A percentile compares a stretch with the other conserved stretches of the same genome.
Conservation (phyloP, 192 early-diverging fungal genomes). For the Dissophora ornata region DNA sequence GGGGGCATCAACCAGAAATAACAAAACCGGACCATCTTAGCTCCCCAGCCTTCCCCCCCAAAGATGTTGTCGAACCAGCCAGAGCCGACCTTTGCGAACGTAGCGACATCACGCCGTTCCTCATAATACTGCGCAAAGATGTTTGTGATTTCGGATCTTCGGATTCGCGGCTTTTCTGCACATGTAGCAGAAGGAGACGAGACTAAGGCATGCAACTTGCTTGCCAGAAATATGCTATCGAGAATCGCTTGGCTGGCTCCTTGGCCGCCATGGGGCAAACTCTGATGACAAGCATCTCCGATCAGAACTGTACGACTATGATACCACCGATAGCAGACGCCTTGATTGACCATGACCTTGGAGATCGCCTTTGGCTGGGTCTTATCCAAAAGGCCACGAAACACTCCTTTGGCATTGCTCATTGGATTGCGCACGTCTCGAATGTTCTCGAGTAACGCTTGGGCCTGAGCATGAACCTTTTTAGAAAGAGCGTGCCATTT, state of each 20-base stretch:
- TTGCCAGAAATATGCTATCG: neutral
- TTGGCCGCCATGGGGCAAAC: conserved; percentile 10
- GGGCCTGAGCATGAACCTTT: conserved; percentile 1
- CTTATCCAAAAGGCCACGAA: conserved; percentile 12
- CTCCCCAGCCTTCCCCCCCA: neutral
- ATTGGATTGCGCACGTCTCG: conserved; percentile 4
- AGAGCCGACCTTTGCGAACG: neutral
- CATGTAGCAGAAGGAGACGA: neutral
- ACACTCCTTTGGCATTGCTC: neutral
- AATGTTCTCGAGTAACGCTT: neutral
- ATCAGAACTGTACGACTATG: conserved; percentile 23
- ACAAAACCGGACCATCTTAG: neutral
- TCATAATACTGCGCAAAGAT: conserved; percentile 7
- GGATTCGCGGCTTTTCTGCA: neutral
- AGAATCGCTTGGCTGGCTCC: conserved; percentile 20
- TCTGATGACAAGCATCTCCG: conserved; percentile 33
- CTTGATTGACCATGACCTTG: conserved; percentile 23
- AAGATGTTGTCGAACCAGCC: conserved; percentile 1
- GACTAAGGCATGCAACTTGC: neutral
- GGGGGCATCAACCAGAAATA: conserved; percentile 2
- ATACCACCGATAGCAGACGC: conserved; percentile 21
- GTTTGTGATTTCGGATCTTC: neutral
- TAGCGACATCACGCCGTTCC: neutral
- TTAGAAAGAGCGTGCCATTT: neutral
- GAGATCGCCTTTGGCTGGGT: conserved; percentile 3